These are phyloP conservation scores for Aspergillus nidulans DNA, from an alignment of 495 filamentous ascomycete species.

Conservation along the genomic window DNA sequence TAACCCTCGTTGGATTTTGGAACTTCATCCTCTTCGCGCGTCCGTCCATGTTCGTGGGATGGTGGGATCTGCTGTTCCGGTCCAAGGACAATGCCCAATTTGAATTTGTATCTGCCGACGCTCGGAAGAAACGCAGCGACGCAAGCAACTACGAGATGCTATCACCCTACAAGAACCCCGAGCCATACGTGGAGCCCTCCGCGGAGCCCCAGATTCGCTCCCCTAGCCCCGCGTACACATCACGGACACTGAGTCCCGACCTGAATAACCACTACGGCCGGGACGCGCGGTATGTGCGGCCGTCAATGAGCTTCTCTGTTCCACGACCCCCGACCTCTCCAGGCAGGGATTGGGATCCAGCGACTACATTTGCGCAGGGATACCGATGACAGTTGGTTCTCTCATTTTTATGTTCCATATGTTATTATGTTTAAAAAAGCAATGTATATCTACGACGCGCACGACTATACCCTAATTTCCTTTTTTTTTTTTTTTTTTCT, in stretches of 20 bases:
- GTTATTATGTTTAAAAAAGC: background rate
- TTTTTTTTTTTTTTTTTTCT: background rate
- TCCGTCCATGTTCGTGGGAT: conserved; percentile 76
- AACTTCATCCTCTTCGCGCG: conserved; percentile 75
- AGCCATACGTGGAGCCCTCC: conserved; percentile 29
- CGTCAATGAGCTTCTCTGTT: conserved; percentile 56
- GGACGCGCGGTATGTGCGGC: conserved; percentile 52
- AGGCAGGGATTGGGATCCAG: conserved; percentile 38
- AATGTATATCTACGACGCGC: conserved; percentile 14
- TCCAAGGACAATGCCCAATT: conserved; percentile 35
- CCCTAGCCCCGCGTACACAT: conserved; percentile 30
- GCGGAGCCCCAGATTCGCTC: conserved; percentile 36
- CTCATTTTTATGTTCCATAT: conserved; percentile 7
- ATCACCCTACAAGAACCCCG: conserved; percentile 36
- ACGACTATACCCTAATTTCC: conserved; percentile 9
- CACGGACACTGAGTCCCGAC: conserved; percentile 29
- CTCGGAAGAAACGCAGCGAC: conserved; percentile 58
- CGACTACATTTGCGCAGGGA: conserved; percentile 33
- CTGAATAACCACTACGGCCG: conserved; percentile 38
- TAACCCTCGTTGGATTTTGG: conserved; percentile 85
- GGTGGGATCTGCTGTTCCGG: conserved; percentile 65
- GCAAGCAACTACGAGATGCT: conserved; percentile 82
- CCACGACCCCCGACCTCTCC: conserved; percentile 48
- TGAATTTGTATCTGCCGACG: conserved; percentile 89
- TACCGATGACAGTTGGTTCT: conserved; percentile 3